These are phyloP conservation scores for Colletotrichum karsti DNA, from an alignment of 2,329 filamentous ascomycete species.

Conservation along the genomic window DNA sequence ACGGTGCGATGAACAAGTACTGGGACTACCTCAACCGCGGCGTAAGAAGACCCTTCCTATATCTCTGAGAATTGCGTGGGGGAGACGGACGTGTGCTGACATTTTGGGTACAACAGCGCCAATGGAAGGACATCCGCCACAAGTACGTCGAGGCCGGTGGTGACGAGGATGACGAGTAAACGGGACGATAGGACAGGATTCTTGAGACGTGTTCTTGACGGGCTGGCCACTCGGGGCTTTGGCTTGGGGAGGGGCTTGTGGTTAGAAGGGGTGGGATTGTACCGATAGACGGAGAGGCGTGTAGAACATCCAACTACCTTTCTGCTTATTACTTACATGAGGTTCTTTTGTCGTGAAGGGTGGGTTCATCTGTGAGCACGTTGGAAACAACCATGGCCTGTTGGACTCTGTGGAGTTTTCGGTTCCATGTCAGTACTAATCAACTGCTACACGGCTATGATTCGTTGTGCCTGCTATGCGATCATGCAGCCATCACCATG, in stretches of 20 bases:
- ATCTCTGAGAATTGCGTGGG: neutral
- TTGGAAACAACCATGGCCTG: too few species aligned
- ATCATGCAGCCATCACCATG: too few species aligned
- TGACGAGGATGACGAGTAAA: conserved; percentile 67
- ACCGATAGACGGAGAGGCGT: conserved; percentile 31
- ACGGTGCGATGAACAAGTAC: conserved; percentile 81
- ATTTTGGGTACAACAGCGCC: conserved; percentile 69
- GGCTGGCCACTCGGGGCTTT: neutral
- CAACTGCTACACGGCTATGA: too few species aligned
- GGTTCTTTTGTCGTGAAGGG: neutral
- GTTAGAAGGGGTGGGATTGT: conserved; percentile 13
- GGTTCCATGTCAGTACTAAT: too few species aligned
- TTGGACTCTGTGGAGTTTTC: too few species aligned
- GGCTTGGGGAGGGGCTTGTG: neutral
- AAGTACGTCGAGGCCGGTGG: conserved; percentile 79
- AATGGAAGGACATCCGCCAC: conserved; percentile 99
- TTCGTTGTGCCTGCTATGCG: too few species aligned
- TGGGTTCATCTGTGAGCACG: too few species aligned
- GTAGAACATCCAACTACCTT: conserved; percentile 31
- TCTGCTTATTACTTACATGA: conserved; percentile 23
- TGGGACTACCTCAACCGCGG: conserved; percentile 94
- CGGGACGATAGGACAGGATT: conserved; percentile 36
- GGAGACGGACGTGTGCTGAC: conserved; percentile 38
- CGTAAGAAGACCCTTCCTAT: conserved; percentile 66
- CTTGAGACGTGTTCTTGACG: conserved; percentile 22